Evolutionary conservation across 2,329 filamentous ascomycete genomes (phyloP).

Genomic region (Botrytis sinoallii): DNA sequence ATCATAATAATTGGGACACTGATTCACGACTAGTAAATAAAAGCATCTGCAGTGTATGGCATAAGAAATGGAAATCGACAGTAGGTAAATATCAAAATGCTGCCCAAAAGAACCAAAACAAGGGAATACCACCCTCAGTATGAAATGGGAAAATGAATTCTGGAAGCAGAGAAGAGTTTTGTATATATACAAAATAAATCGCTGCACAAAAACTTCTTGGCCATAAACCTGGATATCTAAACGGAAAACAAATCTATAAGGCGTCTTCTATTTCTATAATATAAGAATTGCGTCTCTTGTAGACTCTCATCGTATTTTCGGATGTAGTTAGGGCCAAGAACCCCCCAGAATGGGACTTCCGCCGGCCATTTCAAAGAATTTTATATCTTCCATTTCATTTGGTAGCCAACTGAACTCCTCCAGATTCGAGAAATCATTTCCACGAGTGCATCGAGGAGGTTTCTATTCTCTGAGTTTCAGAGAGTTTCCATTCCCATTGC

Average conservation of each 20-base stretch:
- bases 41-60: background rate
- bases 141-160: background rate
- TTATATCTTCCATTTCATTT: background rate
- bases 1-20: background rate
- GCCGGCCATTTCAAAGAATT: background rate
- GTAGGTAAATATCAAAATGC: background rate
- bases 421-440: background rate
- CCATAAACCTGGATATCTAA: background rate
- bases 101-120: background rate
- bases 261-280: background rate
- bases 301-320: background rate
- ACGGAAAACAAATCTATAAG: background rate
- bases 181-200: background rate
- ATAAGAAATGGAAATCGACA: background rate
- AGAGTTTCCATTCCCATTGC: conserved; percentile 20
- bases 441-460: background rate
- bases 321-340: background rate
- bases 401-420: background rate
- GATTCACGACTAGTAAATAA: background rate
- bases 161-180: background rate
- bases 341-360: background rate
- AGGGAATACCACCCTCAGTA: background rate
- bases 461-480: background rate
- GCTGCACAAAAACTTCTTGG: background rate
- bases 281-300: background rate